phyloP scores from a whole-genome alignment of 169 alveolate species.

The Cryptosporidium felis region DNA sequence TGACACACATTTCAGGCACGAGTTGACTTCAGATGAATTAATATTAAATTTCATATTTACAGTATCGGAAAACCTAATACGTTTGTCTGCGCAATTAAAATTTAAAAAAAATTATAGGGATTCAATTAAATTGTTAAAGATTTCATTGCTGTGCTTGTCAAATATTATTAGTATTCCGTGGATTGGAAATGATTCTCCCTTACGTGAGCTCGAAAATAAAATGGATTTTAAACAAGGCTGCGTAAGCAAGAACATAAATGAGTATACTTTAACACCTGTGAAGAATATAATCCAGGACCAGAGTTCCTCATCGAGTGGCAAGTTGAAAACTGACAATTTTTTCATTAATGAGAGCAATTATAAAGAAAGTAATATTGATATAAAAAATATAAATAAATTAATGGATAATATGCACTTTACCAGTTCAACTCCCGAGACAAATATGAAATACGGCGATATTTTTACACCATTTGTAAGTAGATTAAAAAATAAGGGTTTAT shows the following conservation, averaged over 20 bases:
- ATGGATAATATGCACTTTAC: too few species aligned
- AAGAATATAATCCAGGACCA: too few species aligned
- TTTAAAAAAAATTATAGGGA: slow-evolving; percentile 1
- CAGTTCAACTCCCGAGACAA: not conserved
- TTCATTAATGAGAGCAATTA: too few species aligned
- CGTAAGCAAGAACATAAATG: too few species aligned
- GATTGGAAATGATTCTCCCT: not conserved
- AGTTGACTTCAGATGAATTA: slow-evolving; percentile 3
- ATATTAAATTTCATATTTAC: slow-evolving; percentile 11
- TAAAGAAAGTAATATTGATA: too few species aligned
- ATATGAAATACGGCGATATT: not conserved
- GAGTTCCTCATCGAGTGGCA: too few species aligned
- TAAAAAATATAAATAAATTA: too few species aligned
- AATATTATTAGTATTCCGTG: slow-evolving; percentile 30
- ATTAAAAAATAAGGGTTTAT: slow-evolving; percentile 4
- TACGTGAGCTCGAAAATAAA: not conserved
- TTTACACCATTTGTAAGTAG: slow-evolving; percentile 41
- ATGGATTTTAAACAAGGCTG: too few species aligned
- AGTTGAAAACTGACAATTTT: too few species aligned
- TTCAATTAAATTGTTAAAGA: not conserved
- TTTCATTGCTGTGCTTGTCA: slow-evolving; percentile 12
- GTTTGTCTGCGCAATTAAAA: slow-evolving; percentile 17
- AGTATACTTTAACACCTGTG: too few species aligned
- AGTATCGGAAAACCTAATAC: slow-evolving; percentile 26
- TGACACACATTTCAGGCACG: not conserved